These are phyloP conservation scores for Mediolabrus comicus DNA, from an alignment of 108 stramenopile species.

Conservation along the genomic window DNA sequence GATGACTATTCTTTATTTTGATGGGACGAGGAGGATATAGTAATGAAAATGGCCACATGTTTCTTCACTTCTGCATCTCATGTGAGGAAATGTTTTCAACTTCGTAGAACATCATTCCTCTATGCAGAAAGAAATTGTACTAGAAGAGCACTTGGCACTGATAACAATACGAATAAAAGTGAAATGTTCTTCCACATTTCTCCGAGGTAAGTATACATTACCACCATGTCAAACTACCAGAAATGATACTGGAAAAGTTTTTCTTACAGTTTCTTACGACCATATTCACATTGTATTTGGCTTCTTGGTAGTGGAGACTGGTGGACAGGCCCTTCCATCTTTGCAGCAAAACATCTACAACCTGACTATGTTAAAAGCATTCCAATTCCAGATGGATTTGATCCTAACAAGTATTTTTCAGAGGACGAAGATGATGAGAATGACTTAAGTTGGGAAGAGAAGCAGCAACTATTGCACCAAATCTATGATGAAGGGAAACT, in stretches of 20 bases:
- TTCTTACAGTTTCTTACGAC: neutral
- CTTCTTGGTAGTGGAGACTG: constrained; percentile 10
- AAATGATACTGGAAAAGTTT: neutral
- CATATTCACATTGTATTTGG: neutral
- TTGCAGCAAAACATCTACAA: constrained; percentile 21
- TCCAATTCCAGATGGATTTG: constrained; percentile 11
- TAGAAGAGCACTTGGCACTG: neutral
- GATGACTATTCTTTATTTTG: too few relatives aligned
- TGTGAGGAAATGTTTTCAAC: neutral
- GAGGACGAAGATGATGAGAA: constrained; percentile 4
- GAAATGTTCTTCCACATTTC: constrained; percentile 18
- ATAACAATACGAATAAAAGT: neutral
- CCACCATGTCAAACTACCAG: neutral
- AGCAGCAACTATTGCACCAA: constrained; percentile 10
- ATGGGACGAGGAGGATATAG: too few relatives aligned
- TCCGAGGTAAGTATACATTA: constrained; percentile 7
- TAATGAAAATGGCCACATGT: neutral
- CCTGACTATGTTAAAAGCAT: constrained; percentile 24
- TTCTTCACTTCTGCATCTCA: neutral
- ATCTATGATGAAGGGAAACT: constrained; percentile 16
- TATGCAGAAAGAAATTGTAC: neutral
- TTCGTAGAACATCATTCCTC: neutral
- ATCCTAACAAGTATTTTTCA: constrained; percentile 6
- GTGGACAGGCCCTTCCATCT: constrained; percentile 21
- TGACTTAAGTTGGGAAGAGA: constrained; percentile 18